These are phyloP conservation scores for Astrephomene gubernaculifera DNA, from an alignment of 139 green algal genomes.

Conservation along the genomic window DNA sequence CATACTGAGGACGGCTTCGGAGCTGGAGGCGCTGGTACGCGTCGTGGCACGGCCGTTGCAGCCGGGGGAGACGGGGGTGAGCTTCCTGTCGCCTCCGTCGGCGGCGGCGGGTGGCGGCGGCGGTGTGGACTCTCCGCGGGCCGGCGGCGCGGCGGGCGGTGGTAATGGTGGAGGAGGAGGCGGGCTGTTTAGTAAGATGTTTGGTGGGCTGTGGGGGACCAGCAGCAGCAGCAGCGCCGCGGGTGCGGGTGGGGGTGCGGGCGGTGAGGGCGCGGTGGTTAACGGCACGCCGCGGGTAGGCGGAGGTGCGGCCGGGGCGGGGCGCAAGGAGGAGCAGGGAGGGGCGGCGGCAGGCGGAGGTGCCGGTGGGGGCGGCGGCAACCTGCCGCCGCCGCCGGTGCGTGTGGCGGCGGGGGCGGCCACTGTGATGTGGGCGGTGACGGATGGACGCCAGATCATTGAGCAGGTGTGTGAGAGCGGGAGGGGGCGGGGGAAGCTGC, in stretches of 20 bases:
- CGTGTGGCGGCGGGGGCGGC: constrained; percentile 59
- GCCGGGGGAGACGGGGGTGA: constrained; percentile 2
- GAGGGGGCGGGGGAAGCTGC: no score
- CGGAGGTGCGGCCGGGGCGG: no score
- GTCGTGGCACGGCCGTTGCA: constrained; percentile 35
- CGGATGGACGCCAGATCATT: constrained; percentile 46
- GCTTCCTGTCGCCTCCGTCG: constrained; percentile 20
- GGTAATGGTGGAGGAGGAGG: constrained; percentile 9
- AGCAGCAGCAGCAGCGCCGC: not conserved
- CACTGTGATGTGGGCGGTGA: constrained; percentile 71
- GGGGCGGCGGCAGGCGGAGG: not conserved
- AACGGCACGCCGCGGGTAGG: not conserved
- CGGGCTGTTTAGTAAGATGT: constrained; percentile 62
- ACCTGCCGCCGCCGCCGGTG: constrained; percentile 36
- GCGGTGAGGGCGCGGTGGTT: not conserved
- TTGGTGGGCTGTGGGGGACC: constrained; percentile 42
- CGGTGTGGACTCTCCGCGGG: not conserved
- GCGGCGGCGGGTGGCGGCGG: not conserved
- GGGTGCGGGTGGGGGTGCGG: not conserved
- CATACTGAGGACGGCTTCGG: constrained; percentile 77
- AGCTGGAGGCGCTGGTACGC: constrained; percentile 75
- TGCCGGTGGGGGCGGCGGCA: not conserved
- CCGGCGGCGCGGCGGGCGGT: not conserved
- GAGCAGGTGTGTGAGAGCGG: constrained; percentile 52
- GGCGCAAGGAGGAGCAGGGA: not conserved